Evolutionary conservation across 352 stramenopile species (phyloP).

Genomic region (Phytophthora hibernalis): DNA sequence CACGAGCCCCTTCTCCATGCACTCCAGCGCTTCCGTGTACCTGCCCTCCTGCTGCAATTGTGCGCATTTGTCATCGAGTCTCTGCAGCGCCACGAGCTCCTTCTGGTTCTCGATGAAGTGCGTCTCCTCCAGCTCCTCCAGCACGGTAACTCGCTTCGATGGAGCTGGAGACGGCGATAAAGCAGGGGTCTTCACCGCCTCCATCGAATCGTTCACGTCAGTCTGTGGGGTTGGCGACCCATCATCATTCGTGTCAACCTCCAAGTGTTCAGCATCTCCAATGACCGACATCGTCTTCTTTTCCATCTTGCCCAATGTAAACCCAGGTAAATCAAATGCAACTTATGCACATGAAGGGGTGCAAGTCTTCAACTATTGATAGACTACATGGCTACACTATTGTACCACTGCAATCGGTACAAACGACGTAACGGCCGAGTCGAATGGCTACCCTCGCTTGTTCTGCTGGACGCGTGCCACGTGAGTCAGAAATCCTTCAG

Average conservation of each 20-base stretch:
- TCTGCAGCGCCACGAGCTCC: conserved; percentile 90
- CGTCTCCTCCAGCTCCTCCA: conserved; percentile 44
- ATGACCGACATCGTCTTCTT: not conserved
- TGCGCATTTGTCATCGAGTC: conserved; percentile 91
- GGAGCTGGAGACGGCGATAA: not conserved
- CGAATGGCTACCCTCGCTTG: conserved; percentile 7
- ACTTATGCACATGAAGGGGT: conserved; percentile 11
- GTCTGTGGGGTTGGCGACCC: conserved; percentile 10
- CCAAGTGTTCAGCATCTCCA: conserved; percentile 11
- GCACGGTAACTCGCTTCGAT: conserved; percentile 23
- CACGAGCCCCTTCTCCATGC: conserved; percentile 94
- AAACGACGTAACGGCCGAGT: conserved; percentile 12
- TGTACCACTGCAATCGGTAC: conserved; percentile 1
- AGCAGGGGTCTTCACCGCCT: conserved; percentile 1
- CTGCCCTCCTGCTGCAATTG: conserved; percentile 92
- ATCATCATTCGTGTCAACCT: conserved; percentile 6
- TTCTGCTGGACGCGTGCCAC: not conserved
- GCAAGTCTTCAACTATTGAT: conserved; percentile 23
- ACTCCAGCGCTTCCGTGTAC: conserved; percentile 93
- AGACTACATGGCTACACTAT: conserved; percentile 20
- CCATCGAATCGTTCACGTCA: not conserved
- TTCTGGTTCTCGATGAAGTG: conserved; percentile 78
- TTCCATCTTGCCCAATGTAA: conserved; percentile 3
- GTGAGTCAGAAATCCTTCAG: conserved; percentile 1
- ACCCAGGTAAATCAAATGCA: not conserved